A percentile compares a stretch with the other conserved stretches of the same genome.
Conservation (phyloP, 352 stramenopile species). For the Globisporangium splendens region DNA sequence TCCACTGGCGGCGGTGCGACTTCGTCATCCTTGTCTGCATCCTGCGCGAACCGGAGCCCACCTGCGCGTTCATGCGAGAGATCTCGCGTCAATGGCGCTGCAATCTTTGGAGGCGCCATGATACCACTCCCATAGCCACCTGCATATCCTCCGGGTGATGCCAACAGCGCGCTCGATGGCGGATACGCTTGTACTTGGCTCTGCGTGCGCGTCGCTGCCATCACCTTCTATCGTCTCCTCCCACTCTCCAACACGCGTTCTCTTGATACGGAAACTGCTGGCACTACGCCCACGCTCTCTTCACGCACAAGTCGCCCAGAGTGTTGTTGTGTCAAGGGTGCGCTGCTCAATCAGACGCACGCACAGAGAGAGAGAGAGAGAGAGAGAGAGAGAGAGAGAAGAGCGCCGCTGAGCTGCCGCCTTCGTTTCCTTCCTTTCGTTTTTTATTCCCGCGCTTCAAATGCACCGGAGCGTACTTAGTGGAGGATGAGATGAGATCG, state of each 20-base stretch:
- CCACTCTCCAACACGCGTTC: not conserved
- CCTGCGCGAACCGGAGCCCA: conserved; percentile 60
- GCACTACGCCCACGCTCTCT: not conserved
- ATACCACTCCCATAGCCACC: not conserved
- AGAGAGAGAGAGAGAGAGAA: not conserved
- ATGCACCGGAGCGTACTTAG: conserved; percentile 1
- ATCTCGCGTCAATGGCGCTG: not conserved
- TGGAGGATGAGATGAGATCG: not conserved
- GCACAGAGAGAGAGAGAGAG: not conserved
- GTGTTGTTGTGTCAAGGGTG: not conserved
- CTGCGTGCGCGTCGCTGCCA: not conserved
- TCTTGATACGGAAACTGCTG: not conserved
- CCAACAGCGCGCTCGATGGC: not conserved
- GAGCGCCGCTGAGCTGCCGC: not conserved
- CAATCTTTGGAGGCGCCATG: not conserved
- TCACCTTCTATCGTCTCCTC: not conserved
- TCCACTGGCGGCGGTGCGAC: conserved; percentile 24
- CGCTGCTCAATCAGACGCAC: not conserved
- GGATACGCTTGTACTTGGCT: not conserved
- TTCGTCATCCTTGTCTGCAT: conserved; percentile 31
- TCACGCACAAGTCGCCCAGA: not conserved
- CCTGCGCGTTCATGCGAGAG: conserved; percentile 28
- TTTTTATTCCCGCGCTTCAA: conserved; percentile 1
- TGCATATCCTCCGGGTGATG: not conserved
- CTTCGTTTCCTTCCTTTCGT: conserved; percentile 3